Conservation (phyloP, 345 rosid species). For the Conringia planisiliqua region DNA sequence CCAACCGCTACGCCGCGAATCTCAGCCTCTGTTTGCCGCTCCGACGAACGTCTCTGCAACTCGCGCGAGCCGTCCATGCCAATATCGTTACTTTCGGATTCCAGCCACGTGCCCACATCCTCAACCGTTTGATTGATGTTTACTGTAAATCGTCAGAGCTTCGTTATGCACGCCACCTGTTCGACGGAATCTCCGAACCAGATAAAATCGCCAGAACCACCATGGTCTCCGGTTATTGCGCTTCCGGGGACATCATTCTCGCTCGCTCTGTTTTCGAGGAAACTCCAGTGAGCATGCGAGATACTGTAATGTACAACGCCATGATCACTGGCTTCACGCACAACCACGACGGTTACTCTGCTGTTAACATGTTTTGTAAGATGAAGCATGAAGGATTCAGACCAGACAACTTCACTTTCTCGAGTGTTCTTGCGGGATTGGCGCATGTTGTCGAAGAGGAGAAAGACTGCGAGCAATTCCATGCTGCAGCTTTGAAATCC, state of each 20-base stretch:
- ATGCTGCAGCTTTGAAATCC: slow-evolving; percentile 33
- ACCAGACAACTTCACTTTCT: slow-evolving; percentile 37
- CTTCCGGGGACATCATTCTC: slow-evolving; percentile 8
- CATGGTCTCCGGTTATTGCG: slow-evolving; percentile 35
- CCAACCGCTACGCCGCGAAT: slow-evolving; percentile 33
- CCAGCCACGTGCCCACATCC: slow-evolving; percentile 34
- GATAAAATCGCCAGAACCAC: slow-evolving; percentile 40
- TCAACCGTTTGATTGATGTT: slow-evolving; percentile 33
- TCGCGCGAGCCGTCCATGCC: slow-evolving; percentile 29
- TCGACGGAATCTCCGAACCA: slow-evolving; percentile 31
- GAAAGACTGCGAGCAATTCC: slow-evolving; percentile 33
- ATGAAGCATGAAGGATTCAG: slow-evolving; percentile 30
- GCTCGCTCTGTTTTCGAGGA: slow-evolving; percentile 23
- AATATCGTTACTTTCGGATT: slow-evolving; percentile 34
- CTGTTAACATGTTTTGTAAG: slow-evolving; percentile 18
- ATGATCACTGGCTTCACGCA: slow-evolving; percentile 37
- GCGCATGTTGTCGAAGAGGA: slow-evolving; percentile 25
- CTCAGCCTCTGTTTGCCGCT: slow-evolving; percentile 35
- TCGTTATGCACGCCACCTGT: slow-evolving; percentile 30
- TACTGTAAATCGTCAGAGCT: slow-evolving; percentile 35
- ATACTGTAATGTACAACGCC: slow-evolving; percentile 37
- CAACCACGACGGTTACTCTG: slow-evolving; percentile 28
- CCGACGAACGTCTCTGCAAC: slow-evolving; percentile 25
- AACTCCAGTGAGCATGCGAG: slow-evolving; percentile 30
- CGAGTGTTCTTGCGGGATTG: slow-evolving; percentile 29